Percentiles rank a stretch among this genome's conserved stretches.
Evolutionary conservation across 1,284 basidiomycete genomes (phyloP).

Genomic region (Ceratobasidium sp.): DNA sequence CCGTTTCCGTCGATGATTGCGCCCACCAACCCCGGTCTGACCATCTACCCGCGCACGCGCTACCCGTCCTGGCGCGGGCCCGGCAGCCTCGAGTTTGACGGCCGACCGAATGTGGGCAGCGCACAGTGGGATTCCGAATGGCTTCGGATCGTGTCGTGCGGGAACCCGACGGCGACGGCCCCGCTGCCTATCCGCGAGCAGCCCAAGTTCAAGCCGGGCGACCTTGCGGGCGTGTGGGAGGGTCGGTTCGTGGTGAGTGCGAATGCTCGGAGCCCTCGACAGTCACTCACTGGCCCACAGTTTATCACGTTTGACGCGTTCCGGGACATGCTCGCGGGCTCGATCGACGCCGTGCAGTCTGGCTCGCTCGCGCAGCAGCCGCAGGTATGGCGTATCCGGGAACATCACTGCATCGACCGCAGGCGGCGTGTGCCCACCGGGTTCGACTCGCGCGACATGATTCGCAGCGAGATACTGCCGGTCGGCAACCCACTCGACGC

Average conservation of each 20-base stretch:
- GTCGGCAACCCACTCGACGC: conserved; percentile 28
- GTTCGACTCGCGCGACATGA: neutral
- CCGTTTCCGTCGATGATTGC: conserved; percentile 3
- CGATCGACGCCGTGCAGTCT: conserved; percentile 57
- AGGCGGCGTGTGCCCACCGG: conserved; percentile 10
- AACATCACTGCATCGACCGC: conserved; percentile 50
- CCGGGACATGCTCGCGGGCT: conserved; percentile 57
- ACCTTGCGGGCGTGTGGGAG: conserved; percentile 63
- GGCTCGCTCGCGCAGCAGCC: conserved; percentile 64
- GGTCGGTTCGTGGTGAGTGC: conserved; percentile 57
- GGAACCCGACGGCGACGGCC: conserved; percentile 54
- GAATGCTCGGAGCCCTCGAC: neutral
- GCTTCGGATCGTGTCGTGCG: conserved; percentile 54
- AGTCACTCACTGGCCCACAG: conserved; percentile 33
- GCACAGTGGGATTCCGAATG: conserved; percentile 35
- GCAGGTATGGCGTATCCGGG: conserved; percentile 64
- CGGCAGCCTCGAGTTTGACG: conserved; percentile 37
- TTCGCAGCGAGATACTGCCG: conserved; percentile 24
- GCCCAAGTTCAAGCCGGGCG: conserved; percentile 56
- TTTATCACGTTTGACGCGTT: conserved; percentile 66
- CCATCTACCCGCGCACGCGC: conserved; percentile 36
- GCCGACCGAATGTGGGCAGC: conserved; percentile 26
- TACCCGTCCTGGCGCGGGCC: conserved; percentile 17
- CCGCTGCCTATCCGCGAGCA: conserved; percentile 53
- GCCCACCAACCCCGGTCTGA: conserved; percentile 12